These are phyloP conservation scores for Xylariaceae sp. DNA, from an alignment of 2,329 filamentous ascomycete genomes.

Conservation along the genomic window DNA sequence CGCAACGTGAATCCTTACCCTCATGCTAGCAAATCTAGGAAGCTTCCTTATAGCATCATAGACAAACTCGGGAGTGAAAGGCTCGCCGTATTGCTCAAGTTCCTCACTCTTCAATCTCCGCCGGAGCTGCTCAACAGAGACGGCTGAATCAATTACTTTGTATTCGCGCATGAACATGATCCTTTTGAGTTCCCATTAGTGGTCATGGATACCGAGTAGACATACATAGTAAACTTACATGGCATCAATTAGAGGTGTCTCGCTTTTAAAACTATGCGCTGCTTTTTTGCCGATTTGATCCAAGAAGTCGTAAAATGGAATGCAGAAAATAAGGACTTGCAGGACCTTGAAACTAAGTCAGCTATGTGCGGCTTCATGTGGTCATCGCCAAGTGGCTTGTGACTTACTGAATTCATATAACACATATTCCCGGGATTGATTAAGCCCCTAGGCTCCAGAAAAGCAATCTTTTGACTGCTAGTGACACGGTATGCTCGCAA, in stretches of 20 bases:
- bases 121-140: conserved; percentile 72
- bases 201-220: neutral
- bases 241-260: conserved; percentile 90
- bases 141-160: conserved; percentile 78
- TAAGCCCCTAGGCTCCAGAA: conserved; percentile 88
- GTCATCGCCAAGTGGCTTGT: neutral
- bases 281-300: conserved; percentile 84
- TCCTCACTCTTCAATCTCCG: conserved; percentile 78
- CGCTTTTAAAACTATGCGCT: conserved; percentile 89
- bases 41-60: conserved; percentile 89
- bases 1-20: conserved; percentile 56
- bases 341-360: conserved; percentile 68
- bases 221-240: conserved; percentile 63
- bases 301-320: conserved; percentile 92
- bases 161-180: conserved; percentile 97
- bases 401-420: conserved; percentile 98
- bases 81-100: conserved; percentile 85
- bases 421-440: conserved; percentile 99
- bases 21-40: conserved; percentile 89
- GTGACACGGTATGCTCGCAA: conserved; percentile 73
- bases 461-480: conserved; percentile 68
- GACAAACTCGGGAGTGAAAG: conserved; percentile 91
- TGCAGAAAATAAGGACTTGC: conserved; percentile 92
- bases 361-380: neutral
- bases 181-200: conserved; percentile 49